Percentiles rank a stretch among this genome's conserved stretches.
Conservation (phyloP, 805 yeast species). For the Pichia sporocuriosa region DNA sequence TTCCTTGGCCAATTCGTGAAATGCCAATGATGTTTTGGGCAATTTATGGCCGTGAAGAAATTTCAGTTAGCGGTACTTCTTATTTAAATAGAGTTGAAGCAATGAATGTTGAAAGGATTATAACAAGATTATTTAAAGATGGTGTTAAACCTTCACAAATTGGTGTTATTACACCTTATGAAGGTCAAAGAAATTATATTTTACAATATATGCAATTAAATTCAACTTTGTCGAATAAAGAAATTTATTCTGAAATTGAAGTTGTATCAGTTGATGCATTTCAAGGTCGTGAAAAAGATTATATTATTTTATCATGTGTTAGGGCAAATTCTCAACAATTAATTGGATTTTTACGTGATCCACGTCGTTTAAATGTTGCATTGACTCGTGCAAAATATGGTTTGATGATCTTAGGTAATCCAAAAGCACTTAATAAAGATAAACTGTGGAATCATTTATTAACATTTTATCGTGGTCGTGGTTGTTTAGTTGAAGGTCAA, state of each 20-base stretch:
- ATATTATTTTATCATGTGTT: conserved; percentile 45
- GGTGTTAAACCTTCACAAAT: conserved; percentile 77
- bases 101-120: conserved; percentile 73
- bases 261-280: conserved; percentile 73
- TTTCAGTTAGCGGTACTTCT: conserved; percentile 74
- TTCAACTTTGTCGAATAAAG: conserved; percentile 55
- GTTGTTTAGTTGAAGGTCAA: conserved; percentile 87
- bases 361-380: conserved; percentile 84
- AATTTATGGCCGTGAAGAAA: conserved; percentile 81
- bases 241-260: conserved; percentile 65
- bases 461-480: conserved; percentile 72
- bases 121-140: conserved; percentile 64
- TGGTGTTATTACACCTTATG: conserved; percentile 92
- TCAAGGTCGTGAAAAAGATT: conserved; percentile 54
- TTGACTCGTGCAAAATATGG: conserved; percentile 85
- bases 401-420: conserved; percentile 75
- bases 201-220: conserved; percentile 70
- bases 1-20: conserved; percentile 88
- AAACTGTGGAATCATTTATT: conserved; percentile 73
- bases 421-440: conserved; percentile 64
- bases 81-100: conserved; percentile 85
- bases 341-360: conserved; percentile 80
- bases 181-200: conserved; percentile 83
- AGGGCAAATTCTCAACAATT: conserved; percentile 63
- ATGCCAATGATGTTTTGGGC: conserved; percentile 97